These are phyloP conservation scores for Cladosporium sp. DNA, from an alignment of 2,329 filamentous ascomycete species.

Conservation along the genomic window DNA sequence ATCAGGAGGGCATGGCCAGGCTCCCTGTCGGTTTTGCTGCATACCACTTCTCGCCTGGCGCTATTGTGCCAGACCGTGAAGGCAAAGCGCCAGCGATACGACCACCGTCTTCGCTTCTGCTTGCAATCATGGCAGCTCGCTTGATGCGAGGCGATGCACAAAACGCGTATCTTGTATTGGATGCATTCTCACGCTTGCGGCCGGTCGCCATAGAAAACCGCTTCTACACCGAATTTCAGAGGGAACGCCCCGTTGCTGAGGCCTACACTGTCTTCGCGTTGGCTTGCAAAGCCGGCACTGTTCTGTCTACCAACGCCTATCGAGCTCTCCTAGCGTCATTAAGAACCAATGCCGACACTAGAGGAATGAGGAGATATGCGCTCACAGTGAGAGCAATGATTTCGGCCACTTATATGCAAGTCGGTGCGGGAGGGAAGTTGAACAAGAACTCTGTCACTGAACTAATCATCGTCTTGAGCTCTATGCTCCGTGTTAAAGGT, in stretches of 20 bases:
- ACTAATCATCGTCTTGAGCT: constrained; percentile 40
- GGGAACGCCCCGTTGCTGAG: constrained; percentile 49
- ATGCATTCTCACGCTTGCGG: constrained; percentile 51
- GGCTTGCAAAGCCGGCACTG: constrained; percentile 49
- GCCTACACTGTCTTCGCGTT: constrained; percentile 52
- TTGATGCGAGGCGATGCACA: constrained; percentile 49
- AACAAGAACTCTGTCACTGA: constrained; percentile 41
- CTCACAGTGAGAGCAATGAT: constrained; percentile 42
- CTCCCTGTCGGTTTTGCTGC: constrained; percentile 51
- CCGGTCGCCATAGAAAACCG: constrained; percentile 33
- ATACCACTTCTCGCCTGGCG: constrained; percentile 51
- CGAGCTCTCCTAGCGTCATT: constrained; percentile 41
- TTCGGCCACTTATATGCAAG: constrained; percentile 45
- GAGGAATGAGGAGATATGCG: constrained; percentile 24
- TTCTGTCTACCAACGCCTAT: constrained; percentile 32
- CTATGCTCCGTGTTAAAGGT: constrained; percentile 32
- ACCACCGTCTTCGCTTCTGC: constrained; percentile 45
- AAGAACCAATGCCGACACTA: constrained; percentile 26
- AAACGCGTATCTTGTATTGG: constrained; percentile 53
- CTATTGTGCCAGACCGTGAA: constrained; percentile 48
- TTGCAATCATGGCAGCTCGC: constrained; percentile 52
- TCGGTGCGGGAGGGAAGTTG: constrained; percentile 43
- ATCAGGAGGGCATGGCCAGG: constrained; percentile 47
- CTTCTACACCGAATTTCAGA: constrained; percentile 50
- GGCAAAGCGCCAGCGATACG: constrained; percentile 28